Evolutionary conservation across 2,329 filamentous ascomycete genomes (phyloP).

Genomic region (Acarospora socialis): DNA sequence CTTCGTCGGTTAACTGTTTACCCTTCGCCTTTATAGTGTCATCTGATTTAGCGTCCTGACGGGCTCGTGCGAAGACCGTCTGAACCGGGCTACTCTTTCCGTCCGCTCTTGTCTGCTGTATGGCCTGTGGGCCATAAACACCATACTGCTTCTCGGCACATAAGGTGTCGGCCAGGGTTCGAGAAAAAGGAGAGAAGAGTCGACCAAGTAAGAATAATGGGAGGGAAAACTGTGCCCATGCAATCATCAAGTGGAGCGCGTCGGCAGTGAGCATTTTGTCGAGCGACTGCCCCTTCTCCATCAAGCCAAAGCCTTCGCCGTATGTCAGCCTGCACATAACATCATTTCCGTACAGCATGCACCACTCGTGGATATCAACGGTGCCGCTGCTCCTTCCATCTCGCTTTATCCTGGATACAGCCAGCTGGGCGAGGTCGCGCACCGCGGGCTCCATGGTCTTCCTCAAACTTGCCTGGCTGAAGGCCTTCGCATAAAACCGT

Average conservation of each 20-base stretch:
- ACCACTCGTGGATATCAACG: constrained; percentile 7
- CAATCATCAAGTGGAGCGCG: too few species aligned
- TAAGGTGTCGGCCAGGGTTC: constrained; percentile 3
- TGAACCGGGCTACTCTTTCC: background rate
- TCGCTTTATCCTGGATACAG: constrained; percentile 2
- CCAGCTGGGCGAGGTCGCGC: background rate
- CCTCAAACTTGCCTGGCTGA: constrained; percentile 3
- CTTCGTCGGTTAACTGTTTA: constrained; percentile 3
- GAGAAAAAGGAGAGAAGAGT: constrained; percentile 2
- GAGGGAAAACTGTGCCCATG: constrained; percentile 3
- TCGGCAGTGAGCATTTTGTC: too few species aligned
- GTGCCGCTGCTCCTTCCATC: constrained; percentile 1
- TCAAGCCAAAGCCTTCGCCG: constrained; percentile 5
- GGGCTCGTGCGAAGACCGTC: constrained; percentile 3
- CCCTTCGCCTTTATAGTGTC: constrained; percentile 1
- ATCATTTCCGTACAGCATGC: constrained; percentile 7
- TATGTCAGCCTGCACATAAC: constrained; percentile 1
- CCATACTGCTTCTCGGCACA: constrained; percentile 2
- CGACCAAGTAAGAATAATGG: constrained; percentile 7
- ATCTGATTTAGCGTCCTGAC: constrained; percentile 1
- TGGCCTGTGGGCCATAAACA: constrained; percentile 1
- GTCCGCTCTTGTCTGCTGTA: constrained; percentile 1
- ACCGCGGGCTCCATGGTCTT: constrained; percentile 3
- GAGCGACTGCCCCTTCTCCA: constrained; percentile 3
- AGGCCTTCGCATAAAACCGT: constrained; percentile 5